A percentile compares a stretch with the other conserved stretches of the same genome.
Evolutionary conservation across 495 filamentous ascomycete genomes (phyloP).

Genomic region (Penicillium tannophilum): DNA sequence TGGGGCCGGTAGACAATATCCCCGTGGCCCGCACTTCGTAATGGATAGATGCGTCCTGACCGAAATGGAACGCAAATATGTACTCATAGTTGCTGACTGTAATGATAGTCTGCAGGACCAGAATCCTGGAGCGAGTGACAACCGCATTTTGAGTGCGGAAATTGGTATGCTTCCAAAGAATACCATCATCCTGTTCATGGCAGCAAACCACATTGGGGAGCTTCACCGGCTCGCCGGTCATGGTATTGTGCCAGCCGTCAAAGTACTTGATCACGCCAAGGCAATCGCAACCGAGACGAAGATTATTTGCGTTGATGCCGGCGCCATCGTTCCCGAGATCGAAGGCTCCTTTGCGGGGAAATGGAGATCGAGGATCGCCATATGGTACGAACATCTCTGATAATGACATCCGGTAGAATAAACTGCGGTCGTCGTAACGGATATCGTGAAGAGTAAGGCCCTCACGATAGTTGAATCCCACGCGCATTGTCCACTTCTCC

Average conservation of each 20-base stretch:
- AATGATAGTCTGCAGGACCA: slow-evolving; percentile 73
- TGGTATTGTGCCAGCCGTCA: slow-evolving; percentile 55
- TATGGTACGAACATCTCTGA: slow-evolving; percentile 78
- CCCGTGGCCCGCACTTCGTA: slow-evolving; percentile 88
- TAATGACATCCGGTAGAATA: slow-evolving; percentile 71
- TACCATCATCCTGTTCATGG: slow-evolving; percentile 69
- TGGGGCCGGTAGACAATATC: slow-evolving; percentile 78
- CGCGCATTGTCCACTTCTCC: slow-evolving; percentile 69
- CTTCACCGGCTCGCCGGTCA: slow-evolving; percentile 50
- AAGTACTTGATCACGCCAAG: slow-evolving; percentile 67
- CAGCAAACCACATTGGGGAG: slow-evolving; percentile 62
- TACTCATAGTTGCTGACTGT: slow-evolving; percentile 87
- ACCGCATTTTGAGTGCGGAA: slow-evolving; percentile 61
- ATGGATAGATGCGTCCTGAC: slow-evolving; percentile 73
- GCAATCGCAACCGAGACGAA: slow-evolving; percentile 61
- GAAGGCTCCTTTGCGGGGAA: slow-evolving; percentile 67
- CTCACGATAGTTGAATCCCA: slow-evolving; percentile 67
- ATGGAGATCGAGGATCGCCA: slow-evolving; percentile 64
- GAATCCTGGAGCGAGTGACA: slow-evolving; percentile 55
- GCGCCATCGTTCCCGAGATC: slow-evolving; percentile 70
- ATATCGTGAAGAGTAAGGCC: slow-evolving; percentile 66
- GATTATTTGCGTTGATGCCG: slow-evolving; percentile 68
- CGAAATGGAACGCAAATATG: slow-evolving; percentile 82
- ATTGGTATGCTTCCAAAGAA: slow-evolving; percentile 72
- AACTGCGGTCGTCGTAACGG: slow-evolving; percentile 63